Percentiles rank a stretch among this genome's conserved stretches.
Evolutionary conservation across 495 filamentous ascomycete species (phyloP).

Genomic region (Xanthoparmelia taractica): DNA sequence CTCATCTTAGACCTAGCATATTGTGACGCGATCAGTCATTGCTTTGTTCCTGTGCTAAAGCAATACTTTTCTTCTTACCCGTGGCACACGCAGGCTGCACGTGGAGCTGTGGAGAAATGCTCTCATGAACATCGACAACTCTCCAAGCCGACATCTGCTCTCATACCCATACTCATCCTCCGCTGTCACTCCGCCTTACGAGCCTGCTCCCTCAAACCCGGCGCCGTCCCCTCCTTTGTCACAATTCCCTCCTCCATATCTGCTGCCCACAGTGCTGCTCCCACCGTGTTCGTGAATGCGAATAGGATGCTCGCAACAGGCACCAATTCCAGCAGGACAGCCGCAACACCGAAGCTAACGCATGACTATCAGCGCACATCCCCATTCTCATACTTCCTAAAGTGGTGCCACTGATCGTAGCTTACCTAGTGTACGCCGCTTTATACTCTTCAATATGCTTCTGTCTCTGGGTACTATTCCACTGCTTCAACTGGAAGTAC

Average conservation of each 20-base stretch:
- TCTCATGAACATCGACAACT: neutral
- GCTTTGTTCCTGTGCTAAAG: neutral
- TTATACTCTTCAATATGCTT: constrained; percentile 57
- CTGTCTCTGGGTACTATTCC: constrained; percentile 51
- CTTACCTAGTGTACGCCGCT: constrained; percentile 69
- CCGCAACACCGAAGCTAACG: constrained; percentile 67
- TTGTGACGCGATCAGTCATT: neutral
- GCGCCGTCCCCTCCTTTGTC: constrained; percentile 38
- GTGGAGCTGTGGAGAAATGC: neutral
- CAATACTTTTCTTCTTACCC: neutral
- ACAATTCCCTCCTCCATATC: constrained; percentile 63
- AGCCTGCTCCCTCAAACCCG: constrained; percentile 45
- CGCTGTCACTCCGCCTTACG: constrained; percentile 45
- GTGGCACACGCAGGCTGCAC: neutral
- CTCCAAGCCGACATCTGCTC: constrained; percentile 11
- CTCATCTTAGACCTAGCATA: neutral
- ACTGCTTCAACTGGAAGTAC: constrained; percentile 88
- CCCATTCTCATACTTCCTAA: constrained; percentile 9
- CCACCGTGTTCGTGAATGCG: constrained; percentile 83
- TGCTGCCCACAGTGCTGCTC: constrained; percentile 88
- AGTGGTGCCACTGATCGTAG: constrained; percentile 29
- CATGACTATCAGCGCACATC: constrained; percentile 5
- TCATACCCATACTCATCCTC: neutral
- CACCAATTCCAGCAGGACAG: constrained; percentile 73
- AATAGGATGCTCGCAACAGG: constrained; percentile 78